Evolutionary conservation across 495 filamentous ascomycete genomes (phyloP).

Genomic region (Podospora didyma): DNA sequence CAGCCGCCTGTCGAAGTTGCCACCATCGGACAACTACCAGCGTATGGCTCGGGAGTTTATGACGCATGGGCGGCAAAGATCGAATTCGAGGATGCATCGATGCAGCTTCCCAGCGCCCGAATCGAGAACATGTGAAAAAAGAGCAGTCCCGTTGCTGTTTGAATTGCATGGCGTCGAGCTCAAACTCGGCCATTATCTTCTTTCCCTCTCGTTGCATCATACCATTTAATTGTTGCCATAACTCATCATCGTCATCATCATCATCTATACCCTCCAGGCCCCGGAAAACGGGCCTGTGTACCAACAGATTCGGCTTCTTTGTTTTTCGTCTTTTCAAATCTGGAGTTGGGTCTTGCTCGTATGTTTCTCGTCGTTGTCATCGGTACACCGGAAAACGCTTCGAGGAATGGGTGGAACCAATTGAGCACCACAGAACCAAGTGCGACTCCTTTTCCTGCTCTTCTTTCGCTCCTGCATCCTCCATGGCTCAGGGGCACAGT

Average conservation of each 20-base stretch:
- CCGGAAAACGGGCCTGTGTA: conserved; percentile 10
- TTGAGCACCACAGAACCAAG: not conserved
- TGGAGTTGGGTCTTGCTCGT: not conserved
- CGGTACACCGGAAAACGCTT: not conserved
- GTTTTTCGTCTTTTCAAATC: not conserved
- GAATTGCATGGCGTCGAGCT: not conserved
- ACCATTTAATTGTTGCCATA: no score
- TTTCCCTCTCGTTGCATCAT: not conserved
- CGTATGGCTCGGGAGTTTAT: conserved; percentile 30
- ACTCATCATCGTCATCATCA: conserved; percentile 6
- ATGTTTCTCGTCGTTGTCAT: not conserved
- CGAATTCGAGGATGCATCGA: conserved; percentile 40
- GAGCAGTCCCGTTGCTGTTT: not conserved
- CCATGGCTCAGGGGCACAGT: no score
- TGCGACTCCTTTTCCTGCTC: not conserved
- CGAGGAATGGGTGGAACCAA: not conserved
- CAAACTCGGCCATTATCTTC: not conserved
- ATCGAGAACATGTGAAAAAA: conserved; percentile 39
- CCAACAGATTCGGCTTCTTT: conserved; percentile 6
- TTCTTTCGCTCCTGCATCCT: not conserved
- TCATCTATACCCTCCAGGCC: conserved; percentile 19
- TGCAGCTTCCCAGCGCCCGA: conserved; percentile 45
- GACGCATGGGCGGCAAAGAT: conserved; percentile 40
- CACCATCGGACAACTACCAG: conserved; percentile 33
- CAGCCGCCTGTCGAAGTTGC: conserved; percentile 42